Conservation (phyloP, 2,329 filamentous ascomycete genomes). For the Penicillium corylophilum region DNA sequence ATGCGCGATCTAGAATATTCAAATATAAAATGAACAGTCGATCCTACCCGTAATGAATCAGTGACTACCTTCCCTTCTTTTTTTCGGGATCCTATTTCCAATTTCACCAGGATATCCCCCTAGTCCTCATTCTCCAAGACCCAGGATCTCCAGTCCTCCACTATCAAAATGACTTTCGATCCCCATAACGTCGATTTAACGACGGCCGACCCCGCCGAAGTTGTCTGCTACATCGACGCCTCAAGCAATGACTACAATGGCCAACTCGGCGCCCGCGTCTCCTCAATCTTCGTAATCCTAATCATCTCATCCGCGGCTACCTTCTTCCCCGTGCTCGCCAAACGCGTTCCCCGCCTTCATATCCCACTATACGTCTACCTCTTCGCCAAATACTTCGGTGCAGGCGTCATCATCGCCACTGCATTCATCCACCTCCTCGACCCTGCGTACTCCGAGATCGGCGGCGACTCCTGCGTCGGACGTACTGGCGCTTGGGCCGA, state of each 20-base stretch:
- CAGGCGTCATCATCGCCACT: constrained; percentile 50
- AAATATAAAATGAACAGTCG: background rate
- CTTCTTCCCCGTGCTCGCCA: constrained; percentile 50
- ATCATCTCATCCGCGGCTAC: constrained; percentile 43
- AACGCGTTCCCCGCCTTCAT: constrained; percentile 35
- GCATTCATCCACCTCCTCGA: constrained; percentile 51
- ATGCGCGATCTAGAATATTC: background rate
- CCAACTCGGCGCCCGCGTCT: constrained; percentile 44
- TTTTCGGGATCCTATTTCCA: background rate
- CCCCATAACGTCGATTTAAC: constrained; percentile 47
- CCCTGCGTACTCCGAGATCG: constrained; percentile 47
- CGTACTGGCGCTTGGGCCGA: constrained; percentile 54
- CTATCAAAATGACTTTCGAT: constrained; percentile 31
- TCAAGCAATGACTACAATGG: constrained; percentile 57
- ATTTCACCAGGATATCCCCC: background rate
- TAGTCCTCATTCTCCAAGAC: background rate
- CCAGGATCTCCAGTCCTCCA: background rate
- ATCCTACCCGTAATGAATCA: background rate
- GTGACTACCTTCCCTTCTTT: background rate
- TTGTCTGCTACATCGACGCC: constrained; percentile 53
- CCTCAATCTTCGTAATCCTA: constrained; percentile 47
- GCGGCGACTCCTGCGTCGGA: constrained; percentile 51
- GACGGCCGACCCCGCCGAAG: constrained; percentile 41
- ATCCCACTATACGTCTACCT: constrained; percentile 48
- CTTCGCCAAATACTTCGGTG: constrained; percentile 49